Evolutionary conservation across 805 yeast species (phyloP), one percentile per base, ranked within the genome.

Genomic region (Cyberlindnera sargentensis): DNA sequence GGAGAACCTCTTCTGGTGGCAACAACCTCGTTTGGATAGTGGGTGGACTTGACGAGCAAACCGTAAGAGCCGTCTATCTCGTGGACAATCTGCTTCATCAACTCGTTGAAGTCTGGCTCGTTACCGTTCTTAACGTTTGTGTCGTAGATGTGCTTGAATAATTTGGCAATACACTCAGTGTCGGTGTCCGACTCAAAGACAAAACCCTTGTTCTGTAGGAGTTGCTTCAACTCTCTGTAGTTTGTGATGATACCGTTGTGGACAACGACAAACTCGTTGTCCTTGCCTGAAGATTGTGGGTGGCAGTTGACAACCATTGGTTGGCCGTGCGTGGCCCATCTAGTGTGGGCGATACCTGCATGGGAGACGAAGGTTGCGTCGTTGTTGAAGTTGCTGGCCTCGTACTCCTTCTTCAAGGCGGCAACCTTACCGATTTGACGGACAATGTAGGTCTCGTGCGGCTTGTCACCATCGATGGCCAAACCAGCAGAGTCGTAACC

Each of bases 291-390:
- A 51, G 91, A 73, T 63, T 91, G 98, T 39, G 99, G 99, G 65
- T 93, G 99, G 63, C 98, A 93, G 72, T 93, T 93, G 48, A 65
- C 56, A 49, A 75, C 78, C 52, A 78, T 80, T 45, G 97, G 97
- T 57, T 82, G 86, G 66, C 99, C 99, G 66, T 93, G 99, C 33
- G 99, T 93, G 41, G 99, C 99, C 99, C 99, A 93, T 73, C 99
- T 85, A 10, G 99, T 93, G 68, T 93, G 99, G 25, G 99, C 98
- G 64, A 93, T 93, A 62, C 96, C 99, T 47, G 82, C 89, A 62
- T 93, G 99, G 63, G 83, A 79, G 55, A 78, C 82, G 61, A 87
- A 89, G 23, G 78, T 72, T 47, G 76, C 80, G 28, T 73, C 65
- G 55, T 82, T 73, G 57, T 84, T 77, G 45, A 81, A 74, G 37